phyloP scores from a whole-genome alignment of 2,329 filamentous ascomycete species.

The Emericellopsis atlantica region DNA sequence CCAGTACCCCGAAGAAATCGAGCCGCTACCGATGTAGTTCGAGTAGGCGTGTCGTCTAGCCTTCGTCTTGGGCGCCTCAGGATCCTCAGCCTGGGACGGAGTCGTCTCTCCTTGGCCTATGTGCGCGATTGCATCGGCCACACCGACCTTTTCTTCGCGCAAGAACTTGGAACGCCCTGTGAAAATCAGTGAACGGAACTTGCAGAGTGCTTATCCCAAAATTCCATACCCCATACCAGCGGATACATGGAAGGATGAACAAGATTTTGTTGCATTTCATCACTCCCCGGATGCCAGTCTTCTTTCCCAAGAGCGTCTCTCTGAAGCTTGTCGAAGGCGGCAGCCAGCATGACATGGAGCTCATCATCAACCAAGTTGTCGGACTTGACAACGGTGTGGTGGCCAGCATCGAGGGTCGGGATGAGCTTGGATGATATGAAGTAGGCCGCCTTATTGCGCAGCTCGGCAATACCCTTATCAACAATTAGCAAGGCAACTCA shows the following conservation, averaged over 20 bases:
- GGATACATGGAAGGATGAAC: slow-evolving; percentile 48
- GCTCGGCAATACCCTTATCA: not conserved
- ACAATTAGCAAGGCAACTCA: not conserved
- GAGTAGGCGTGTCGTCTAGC: too few relatives aligned
- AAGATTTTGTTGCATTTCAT: slow-evolving; percentile 39
- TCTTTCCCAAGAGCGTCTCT: not conserved
- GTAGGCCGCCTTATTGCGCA: slow-evolving; percentile 1
- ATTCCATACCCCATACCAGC: slow-evolving; percentile 26
- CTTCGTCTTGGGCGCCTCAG: not conserved
- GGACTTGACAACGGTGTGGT: not conserved
- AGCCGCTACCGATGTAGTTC: not conserved
- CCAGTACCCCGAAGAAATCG: not conserved
- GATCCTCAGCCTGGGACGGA: too few relatives aligned
- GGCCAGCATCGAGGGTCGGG: not conserved
- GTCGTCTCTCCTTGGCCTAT: too few relatives aligned
- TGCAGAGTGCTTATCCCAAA: not conserved
- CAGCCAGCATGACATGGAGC: not conserved
- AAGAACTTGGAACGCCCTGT: not conserved
- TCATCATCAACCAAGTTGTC: not conserved
- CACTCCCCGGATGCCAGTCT: slow-evolving; percentile 44
- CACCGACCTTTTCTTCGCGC: not conserved
- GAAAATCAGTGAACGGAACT: not conserved
- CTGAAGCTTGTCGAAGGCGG: not conserved
- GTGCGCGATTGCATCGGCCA: not conserved
- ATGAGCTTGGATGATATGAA: not conserved